Base-by-base conservation (phyloP, 2,329 filamentous ascomycete species). In the Didymella exigua region DNA sequence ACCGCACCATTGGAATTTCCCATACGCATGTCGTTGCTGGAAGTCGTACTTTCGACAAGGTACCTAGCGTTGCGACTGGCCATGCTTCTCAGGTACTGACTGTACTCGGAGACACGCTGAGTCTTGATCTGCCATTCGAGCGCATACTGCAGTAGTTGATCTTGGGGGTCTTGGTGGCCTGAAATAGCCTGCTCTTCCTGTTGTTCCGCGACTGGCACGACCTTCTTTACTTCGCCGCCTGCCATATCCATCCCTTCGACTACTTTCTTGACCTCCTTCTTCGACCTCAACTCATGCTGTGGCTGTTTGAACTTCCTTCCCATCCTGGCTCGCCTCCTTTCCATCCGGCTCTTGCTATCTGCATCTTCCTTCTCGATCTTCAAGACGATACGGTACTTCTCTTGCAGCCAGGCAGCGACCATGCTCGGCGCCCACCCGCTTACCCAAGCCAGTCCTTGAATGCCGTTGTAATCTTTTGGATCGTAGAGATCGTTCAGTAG, bases 321-420 rank as follows among this genome's bases (percentile, higher is more conserved):
- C 14, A 54, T 49, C 21, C 49, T 59, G 1, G 42, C 44, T 5
- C 42, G 45, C 38, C 58, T 59, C n/a, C 37, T 41, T n/a, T 52
- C 50, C 45, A 43, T 47, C 8, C 53, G 55, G 2, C 13, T 33
- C 23, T 56, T 49, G 7, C 38, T 48, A 27, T 46, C 48, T 8
- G 37, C 60, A 7, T 58, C 62, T 18, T 63, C 50, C 42, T 59
- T 58, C 62, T 72, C 67, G 8, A 61, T 26, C 5, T 37, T 29
- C n/a, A 73, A 46, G 36, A 71, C 23, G 2, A 54, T 34, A 5
- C 62, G 60, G 33, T 73, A 72, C 56, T 68, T 70, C 50, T 69
- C 62, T 19, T 63, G 59, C 24, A 74, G 24, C 45, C 58, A 60
- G 2, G 59, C 67, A 21, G 53, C 61, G 2, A 73, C 66, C 64